Conservation (phyloP, 768 basidiomycete genomes). For the Lactarius indigo region DNA sequence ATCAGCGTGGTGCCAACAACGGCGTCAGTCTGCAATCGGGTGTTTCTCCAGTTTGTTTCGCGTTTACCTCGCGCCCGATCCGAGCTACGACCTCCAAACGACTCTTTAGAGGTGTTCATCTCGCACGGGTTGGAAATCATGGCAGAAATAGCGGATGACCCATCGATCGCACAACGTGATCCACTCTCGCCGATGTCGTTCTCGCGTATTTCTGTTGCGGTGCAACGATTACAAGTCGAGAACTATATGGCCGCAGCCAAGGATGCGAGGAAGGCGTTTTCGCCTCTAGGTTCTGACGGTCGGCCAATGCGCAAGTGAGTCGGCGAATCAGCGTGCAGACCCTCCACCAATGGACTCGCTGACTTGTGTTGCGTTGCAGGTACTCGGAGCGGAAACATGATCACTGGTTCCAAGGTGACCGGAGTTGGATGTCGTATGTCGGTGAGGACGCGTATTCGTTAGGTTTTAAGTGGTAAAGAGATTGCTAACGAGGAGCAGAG, state of each 20-base stretch:
- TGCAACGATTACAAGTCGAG: slow-evolving; percentile 19
- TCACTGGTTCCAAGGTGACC: slow-evolving; percentile 25
- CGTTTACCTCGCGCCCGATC: slow-evolving; percentile 21
- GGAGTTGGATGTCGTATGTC: slow-evolving; percentile 20
- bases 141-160: slow-evolving; percentile 12
- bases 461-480: background rate
- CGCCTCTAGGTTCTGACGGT: slow-evolving; percentile 18
- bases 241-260: slow-evolving; percentile 17
- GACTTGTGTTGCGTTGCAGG: background rate
- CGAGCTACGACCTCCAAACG: slow-evolving; percentile 9
- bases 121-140: slow-evolving; percentile 6
- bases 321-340: background rate
- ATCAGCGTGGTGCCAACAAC: slow-evolving; percentile 25
- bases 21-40: slow-evolving; percentile 26
- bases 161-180: slow-evolving; percentile 15
- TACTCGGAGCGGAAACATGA: slow-evolving; percentile 24
- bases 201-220: slow-evolving; percentile 17
- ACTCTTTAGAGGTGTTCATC: slow-evolving; percentile 6
- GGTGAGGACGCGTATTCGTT: slow-evolving; percentile 1
- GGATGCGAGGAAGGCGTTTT: slow-evolving; percentile 8
- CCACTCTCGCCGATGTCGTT: slow-evolving; percentile 23
- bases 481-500: slow-evolving; percentile 8
- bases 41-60: slow-evolving; percentile 25
- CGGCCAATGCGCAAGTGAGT: slow-evolving; percentile 24
- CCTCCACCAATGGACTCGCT: background rate